phyloP scores from a whole-genome alignment of 768 basidiomycete genomes.

The Hericium alpestre region DNA sequence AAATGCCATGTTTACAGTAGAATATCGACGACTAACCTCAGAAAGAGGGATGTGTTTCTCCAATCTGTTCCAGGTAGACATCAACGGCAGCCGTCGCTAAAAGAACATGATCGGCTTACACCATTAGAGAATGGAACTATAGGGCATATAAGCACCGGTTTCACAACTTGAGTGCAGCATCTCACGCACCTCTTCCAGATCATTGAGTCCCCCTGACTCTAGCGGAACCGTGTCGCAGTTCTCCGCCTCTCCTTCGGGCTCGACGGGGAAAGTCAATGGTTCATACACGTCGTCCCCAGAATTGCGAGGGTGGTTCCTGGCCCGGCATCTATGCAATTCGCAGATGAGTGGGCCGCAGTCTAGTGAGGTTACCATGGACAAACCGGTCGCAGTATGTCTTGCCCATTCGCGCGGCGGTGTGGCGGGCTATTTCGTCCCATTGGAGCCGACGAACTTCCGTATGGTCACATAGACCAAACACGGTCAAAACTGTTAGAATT shows the following conservation, averaged over 20 bases:
- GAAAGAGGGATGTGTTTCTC: constrained; percentile 3
- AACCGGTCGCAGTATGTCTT: neutral
- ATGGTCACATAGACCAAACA: neutral
- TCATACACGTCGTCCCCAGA: neutral
- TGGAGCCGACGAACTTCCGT: neutral
- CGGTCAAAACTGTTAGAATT: neutral
- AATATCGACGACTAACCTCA: neutral
- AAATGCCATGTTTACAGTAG: no score
- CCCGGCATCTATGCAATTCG: constrained; percentile 3
- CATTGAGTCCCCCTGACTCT: neutral
- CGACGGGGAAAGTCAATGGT: neutral
- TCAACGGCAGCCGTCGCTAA: neutral
- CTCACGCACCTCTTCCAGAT: constrained; percentile 1
- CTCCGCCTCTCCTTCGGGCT: no score
- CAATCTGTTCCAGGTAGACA: constrained; percentile 1
- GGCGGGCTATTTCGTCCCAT: neutral
- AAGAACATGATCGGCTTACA: neutral
- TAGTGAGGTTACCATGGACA: neutral
- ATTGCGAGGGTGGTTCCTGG: neutral
- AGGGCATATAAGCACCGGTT: neutral
- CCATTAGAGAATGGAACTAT: neutral
- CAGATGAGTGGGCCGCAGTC: neutral
- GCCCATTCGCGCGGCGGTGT: neutral
- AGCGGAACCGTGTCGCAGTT: no score
- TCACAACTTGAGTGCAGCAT: neutral